Base-by-base conservation (phyloP, 352 stramenopile species). In the Phytophthora rubi region DNA sequence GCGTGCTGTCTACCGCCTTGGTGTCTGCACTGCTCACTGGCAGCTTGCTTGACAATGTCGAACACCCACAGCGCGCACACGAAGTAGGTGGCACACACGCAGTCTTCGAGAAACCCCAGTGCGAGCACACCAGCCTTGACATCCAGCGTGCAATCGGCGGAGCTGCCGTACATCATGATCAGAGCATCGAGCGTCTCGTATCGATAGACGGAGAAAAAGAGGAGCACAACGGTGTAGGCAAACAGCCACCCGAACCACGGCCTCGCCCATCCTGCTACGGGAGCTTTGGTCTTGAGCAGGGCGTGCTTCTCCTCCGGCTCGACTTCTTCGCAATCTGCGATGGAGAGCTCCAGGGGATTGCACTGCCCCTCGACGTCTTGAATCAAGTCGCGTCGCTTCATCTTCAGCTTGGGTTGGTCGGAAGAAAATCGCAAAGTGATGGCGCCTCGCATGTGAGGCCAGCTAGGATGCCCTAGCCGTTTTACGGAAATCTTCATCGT, bases 221-320 rank as follows among this genome's bases (percentile, higher is more conserved):
- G 21, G 1, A 52, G 45, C n/a, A 52, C 45, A 10, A 52, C n/a
- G 9, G n/a, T 13, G 45, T 52, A 52, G n/a, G 45, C n/a, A n/a
- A 52, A 52, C 4, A 26, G 21, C 45, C 45, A 52, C 45, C 45
- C 45, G 45, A 52, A 28, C 45, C 45, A 52, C n/a, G 45, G 45
- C 18, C 18, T 26, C n/a, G 45, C 13, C 45, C 16, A 52, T 52
- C 45, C 9, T 26, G 45, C 28, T 13, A 48, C 39, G 39, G 39
- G 4, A 6, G 4, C n/a, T 16, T 52, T 52, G 7, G n/a, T 52
- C 18, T 52, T 52, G 45, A 12, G 6, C 45, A 15, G n/a, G 15
- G 28, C 18, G 21, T 26, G 45, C n/a, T 52, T 28, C 45, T 52
- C 45, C 45, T 52, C 45, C n/a, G 45, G 45, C 12, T 52, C 45